A percentile compares a stretch with the other conserved stretches of the same genome.
These are phyloP conservation scores for Petasospora fabianii DNA, from an alignment of 1,139 yeast species.

Conservation along the genomic window DNA sequence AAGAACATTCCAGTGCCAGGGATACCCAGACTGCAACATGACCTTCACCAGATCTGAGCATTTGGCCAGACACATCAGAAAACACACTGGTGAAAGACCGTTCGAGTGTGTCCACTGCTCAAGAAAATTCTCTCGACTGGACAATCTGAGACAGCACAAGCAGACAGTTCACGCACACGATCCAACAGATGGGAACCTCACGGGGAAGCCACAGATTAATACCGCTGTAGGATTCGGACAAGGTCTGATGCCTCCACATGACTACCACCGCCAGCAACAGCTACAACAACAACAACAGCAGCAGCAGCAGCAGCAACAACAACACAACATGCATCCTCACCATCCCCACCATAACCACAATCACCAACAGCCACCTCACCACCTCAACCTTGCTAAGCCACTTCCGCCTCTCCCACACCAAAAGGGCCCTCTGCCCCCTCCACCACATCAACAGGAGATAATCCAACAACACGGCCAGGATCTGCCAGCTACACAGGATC, in stretches of 20 bases:
- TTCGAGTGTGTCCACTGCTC: slow-evolving; percentile 83
- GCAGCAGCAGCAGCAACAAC: slow-evolving; percentile 6
- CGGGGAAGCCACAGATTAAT: slow-evolving; percentile 7
- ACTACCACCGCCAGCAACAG: slow-evolving; percentile 3
- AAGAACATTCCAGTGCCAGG: slow-evolving; percentile 77
- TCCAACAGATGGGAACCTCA: slow-evolving; percentile 24
- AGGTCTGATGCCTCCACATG: not conserved
- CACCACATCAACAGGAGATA: slow-evolving; percentile 7
- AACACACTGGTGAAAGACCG: slow-evolving; percentile 95
- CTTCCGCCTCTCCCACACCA: too few relatives aligned
- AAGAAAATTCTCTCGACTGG: slow-evolving; percentile 77
- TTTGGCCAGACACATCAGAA: slow-evolving; percentile 85
- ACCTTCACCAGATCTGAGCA: slow-evolving; percentile 71
- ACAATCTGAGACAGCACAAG: slow-evolving; percentile 86
- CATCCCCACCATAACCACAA: too few relatives aligned
- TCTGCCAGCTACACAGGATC: slow-evolving; percentile 17
- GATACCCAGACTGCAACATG: slow-evolving; percentile 86
- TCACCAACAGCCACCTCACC: too few relatives aligned
- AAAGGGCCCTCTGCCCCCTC: too few relatives aligned
- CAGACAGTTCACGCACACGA: slow-evolving; percentile 91
- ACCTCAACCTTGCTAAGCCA: too few relatives aligned
- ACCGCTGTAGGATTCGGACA: slow-evolving; percentile 2
- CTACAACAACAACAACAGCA: slow-evolving; percentile 7
- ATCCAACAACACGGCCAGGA: slow-evolving; percentile 11
- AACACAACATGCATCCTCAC: slow-evolving; percentile 10